phyloP scores from a whole-genome alignment of 495 filamentous ascomycete genomes.

The Letharia columbiana region DNA sequence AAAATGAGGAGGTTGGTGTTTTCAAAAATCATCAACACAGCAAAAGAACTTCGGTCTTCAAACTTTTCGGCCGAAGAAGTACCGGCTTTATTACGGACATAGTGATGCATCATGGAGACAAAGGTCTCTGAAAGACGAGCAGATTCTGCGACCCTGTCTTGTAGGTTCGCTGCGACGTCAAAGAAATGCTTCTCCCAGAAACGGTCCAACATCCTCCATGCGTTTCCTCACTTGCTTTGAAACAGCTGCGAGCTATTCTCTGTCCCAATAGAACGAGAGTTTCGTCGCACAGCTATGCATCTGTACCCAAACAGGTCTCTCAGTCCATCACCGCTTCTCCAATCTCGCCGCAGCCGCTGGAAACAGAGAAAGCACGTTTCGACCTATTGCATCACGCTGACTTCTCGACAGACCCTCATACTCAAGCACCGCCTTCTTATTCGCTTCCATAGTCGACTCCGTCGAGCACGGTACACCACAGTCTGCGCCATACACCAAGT shows the following conservation, averaged over 20 bases:
- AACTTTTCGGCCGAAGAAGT: not conserved
- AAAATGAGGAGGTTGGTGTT: slow-evolving; percentile 6
- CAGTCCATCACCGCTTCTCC: not conserved
- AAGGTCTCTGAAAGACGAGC: not conserved
- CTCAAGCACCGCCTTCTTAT: slow-evolving; percentile 7
- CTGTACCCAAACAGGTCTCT: not conserved
- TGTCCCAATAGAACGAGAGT: not conserved
- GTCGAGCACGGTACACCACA: slow-evolving; percentile 16
- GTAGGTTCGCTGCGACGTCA: no score
- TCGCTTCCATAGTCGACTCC: slow-evolving; percentile 11
- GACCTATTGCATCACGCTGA: slow-evolving; percentile 9
- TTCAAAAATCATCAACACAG: not conserved
- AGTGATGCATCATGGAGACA: not conserved
- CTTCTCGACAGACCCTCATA: not conserved
- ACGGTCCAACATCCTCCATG: not conserved
- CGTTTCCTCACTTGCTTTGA: not conserved
- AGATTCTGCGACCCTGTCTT: not conserved
- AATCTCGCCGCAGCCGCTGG: slow-evolving; percentile 2
- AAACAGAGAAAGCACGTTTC: slow-evolving; percentile 9
- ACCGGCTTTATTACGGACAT: not conserved
- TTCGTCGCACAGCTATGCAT: not conserved
- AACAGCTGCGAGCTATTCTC: not conserved
- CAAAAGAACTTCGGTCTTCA: no score
- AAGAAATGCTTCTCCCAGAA: not conserved
- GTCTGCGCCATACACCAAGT: slow-evolving; percentile 11